These are phyloP conservation scores for Boletus austroedulis DNA, from an alignment of 1,284 basidiomycete species.

Conservation along the genomic window DNA sequence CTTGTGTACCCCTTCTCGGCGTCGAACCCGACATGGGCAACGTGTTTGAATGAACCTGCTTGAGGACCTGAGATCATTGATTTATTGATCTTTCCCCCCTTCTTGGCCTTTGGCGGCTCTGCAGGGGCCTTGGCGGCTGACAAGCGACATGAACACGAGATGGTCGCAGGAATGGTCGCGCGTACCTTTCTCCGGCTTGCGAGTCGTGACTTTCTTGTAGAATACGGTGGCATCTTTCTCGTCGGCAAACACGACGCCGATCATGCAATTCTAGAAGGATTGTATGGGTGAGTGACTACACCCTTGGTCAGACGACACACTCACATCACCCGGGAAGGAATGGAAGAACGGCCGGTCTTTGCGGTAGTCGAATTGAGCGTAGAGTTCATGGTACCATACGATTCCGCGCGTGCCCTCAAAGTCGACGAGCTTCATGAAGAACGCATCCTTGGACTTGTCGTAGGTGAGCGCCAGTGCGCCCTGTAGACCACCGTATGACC, in stretches of 20 bases:
- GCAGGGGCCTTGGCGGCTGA: constrained; percentile 42
- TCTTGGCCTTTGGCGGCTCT: constrained; percentile 56
- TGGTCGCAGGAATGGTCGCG: constrained; percentile 2
- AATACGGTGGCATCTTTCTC: constrained; percentile 87
- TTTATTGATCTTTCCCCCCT: constrained; percentile 80
- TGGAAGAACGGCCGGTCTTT: constrained; percentile 93
- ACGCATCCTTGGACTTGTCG: constrained; percentile 58
- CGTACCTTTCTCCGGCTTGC: constrained; percentile 63
- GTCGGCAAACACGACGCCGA: constrained; percentile 89
- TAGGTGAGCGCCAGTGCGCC: constrained; percentile 76
- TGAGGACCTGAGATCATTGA: constrained; percentile 86
- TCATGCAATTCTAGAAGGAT: constrained; percentile 67
- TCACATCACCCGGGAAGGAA: constrained; percentile 88
- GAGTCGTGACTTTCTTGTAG: constrained; percentile 80
- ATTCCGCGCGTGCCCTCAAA: constrained; percentile 80
- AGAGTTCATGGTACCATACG: constrained; percentile 94
- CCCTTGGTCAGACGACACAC: constrained; percentile 35
- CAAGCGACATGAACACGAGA: constrained; percentile 1
- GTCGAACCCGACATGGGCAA: constrained; percentile 96
- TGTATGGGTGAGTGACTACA: not conserved
- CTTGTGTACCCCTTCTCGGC: constrained; percentile 83
- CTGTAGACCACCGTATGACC: constrained; percentile 84
- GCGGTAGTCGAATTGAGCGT: constrained; percentile 80
- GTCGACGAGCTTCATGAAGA: constrained; percentile 79
- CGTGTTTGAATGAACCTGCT: constrained; percentile 79